Evolutionary conservation across 176 grass and related monocot genomes (phyloP), one percentile per base, ranked within the genome.

Genomic region (Pontederia paniculata): DNA sequence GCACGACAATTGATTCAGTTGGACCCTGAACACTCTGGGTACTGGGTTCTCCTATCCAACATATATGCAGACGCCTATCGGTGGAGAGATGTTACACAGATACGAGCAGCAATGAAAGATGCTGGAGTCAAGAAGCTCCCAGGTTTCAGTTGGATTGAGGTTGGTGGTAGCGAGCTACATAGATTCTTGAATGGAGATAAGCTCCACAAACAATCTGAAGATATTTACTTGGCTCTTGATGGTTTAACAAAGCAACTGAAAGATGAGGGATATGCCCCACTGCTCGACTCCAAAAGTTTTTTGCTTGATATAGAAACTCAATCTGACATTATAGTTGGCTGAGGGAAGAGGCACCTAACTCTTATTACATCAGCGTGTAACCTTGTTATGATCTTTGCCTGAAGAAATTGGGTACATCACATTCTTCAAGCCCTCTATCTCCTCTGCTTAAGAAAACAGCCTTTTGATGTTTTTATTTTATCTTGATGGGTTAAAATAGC

Each of bases 1-100:
- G 70, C 70, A 0, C 78, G 62, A 50, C 69, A 82, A 25, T 70
- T 88, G 25, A 75, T 76, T 45, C 55, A 78, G 44, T 70, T 80
- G 48, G 78, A 81, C 13, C 73, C 79, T 65, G 69, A 69, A 10
- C 78, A 82, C 49, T 73, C 79, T 17, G 76, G 65, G 2, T 88
- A 81, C 48, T 88, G 76, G 71, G 73, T 72, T 17, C 50, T 88
- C 63, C 56, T 88, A 16, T 78, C 53, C 49, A 78, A 82, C 51
- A 71, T 78, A 23, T 88, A 88, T 23, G 71, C 56, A 12, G 67
- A 82, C 45, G 74, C 73, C 44, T 69, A 52, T 49, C 76, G 78
- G 50, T 88, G 83, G 83, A 53, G 58, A 42, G 83, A 88, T 75
- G 74, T 61, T 41, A 71, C 63, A 50, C 41, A 66, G 44, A 53